These are phyloP conservation scores for Agapanthus africanus DNA, from an alignment of 106 monocot genomes.

Conservation along the genomic window DNA sequence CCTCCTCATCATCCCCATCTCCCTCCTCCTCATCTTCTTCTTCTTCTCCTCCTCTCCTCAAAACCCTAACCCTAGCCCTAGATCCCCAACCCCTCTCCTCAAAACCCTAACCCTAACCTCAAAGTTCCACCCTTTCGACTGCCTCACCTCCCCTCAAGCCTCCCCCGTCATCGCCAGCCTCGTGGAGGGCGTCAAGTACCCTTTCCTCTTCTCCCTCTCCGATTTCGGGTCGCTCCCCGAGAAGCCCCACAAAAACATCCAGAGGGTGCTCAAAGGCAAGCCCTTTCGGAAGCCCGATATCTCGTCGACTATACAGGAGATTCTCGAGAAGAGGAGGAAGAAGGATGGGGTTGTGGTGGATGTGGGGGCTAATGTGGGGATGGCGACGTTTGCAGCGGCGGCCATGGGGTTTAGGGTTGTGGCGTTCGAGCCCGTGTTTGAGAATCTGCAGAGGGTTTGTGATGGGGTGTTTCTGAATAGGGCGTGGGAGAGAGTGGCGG, in stretches of 20 bases:
- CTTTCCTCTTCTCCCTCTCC: slow-evolving; percentile 86
- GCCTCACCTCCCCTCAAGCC: slow-evolving; percentile 62
- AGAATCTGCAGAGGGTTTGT: slow-evolving; percentile 89
- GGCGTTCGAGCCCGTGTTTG: slow-evolving; percentile 90
- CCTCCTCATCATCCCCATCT: slow-evolving; percentile 17
- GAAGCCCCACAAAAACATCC: slow-evolving; percentile 94
- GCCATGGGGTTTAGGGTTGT: slow-evolving; percentile 86
- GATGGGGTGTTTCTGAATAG: slow-evolving; percentile 83
- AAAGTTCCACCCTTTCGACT: slow-evolving; percentile 59
- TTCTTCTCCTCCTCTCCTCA: slow-evolving; percentile 22
- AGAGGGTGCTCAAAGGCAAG: slow-evolving; percentile 83
- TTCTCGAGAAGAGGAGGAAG: slow-evolving; percentile 34
- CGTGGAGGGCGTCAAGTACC: slow-evolving; percentile 68
- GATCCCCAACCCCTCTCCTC: neutral
- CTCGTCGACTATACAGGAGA: slow-evolving; percentile 66
- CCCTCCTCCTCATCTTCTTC: slow-evolving; percentile 7
- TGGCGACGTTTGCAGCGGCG: slow-evolving; percentile 86
- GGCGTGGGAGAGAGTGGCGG: slow-evolving; percentile 43
- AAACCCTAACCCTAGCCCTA: slow-evolving; percentile 9
- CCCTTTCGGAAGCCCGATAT: slow-evolving; percentile 80
- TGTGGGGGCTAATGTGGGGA: slow-evolving; percentile 90
- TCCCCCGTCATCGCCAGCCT: slow-evolving; percentile 70
- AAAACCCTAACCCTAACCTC: slow-evolving; percentile 16
- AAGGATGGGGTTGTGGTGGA: slow-evolving; percentile 60
- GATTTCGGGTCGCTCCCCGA: slow-evolving; percentile 90